Evolutionary conservation across 768 basidiomycete genomes (phyloP), one percentile per base, ranked within the genome.

Genomic region (Pleurotus citrinopileatus): DNA sequence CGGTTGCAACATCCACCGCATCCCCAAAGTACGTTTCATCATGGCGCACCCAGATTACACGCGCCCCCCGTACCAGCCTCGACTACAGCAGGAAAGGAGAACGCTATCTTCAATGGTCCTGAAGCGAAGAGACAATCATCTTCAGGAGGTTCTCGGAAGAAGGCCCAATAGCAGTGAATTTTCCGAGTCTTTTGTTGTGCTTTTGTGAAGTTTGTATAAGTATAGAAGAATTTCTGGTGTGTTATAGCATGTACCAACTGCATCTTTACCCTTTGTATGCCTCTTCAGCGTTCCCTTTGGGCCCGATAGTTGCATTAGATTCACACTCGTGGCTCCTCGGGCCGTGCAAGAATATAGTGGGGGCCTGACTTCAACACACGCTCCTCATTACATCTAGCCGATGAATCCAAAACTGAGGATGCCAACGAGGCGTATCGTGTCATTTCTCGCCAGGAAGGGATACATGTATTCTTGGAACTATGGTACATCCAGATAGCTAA

Each of bases 61-160:
- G 67, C 72, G 3, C 65, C 72, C 13, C 70, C 70, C 9, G 42
- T 59, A 1, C 63, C 69, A 5, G 54, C 64, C 10, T 63, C 63
- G 9, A 45, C 60, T 1, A 10, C 32, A 3, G 42, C 22, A 8
- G 38, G 57, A 13, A 61, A 61, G 51, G 63, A 63, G 52, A 60
- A 60, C 32, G 47, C 55, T 37, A 22, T 19, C 17, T 6, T 13
- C 6, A 32, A 13, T 32, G 29, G 29, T 6, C 13, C 29, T 32
- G 38, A 40, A 9, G 12, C 38, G 48, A 51, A 34, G 34, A 36
- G 29, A 37, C 48, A 51, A 25, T 22, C 38, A n/a, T 40, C 48
- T 19, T 51, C 48, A 2, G 19, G 48, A 12, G 48, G 48, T 8
- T 44, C 43, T 9, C 20, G 26, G 20, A 51, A 51, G 48, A 51